Evolutionary conservation across 768 basidiomycete species (phyloP), one percentile per base, ranked within the genome.

Genomic region (Zangia roseola): DNA sequence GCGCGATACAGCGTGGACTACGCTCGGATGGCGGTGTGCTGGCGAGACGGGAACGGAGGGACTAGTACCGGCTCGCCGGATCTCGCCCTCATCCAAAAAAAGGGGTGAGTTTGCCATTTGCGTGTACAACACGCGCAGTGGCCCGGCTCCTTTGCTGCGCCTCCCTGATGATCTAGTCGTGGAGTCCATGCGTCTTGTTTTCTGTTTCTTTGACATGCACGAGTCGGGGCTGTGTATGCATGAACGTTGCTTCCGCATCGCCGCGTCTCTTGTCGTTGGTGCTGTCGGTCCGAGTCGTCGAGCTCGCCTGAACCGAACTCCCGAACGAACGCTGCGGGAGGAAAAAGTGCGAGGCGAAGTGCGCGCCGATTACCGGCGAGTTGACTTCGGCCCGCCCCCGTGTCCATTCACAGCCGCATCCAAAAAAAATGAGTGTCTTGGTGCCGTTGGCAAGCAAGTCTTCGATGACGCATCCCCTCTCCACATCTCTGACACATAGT

Each of bases 131-230:
- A 61, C 47, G 75, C 97, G 75, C 97, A 93, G 70, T 91, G 74
- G 64, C 87, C 72, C 19, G 91, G 94, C 71, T 88, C 76, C 60
- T 83, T 82, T 28, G 50, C 94, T 97, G 71, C 88, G 85, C 42
- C 33, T 42, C 41, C 52, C 34, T 60, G 23, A 14, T 42, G 25
- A 40, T 48, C 38, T 62, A 91, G 85, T 55, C 95, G 84, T 49
- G 94, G 89, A 30, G 24, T 45, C 52, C 62, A 62, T 58, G 61
- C 50, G 60, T 42, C 33, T 14, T 35, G 40, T 51, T 52, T 43
- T 42, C 49, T 24, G 21, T 41, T 20, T 24, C 19, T 30, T 9
- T 17, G 12, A 14, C 12, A 16, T 38, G 17, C 34, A 36, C 9
- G 34, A 33, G 47, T 49, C 48, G 37, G 31, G 48, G 33, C 36